Evolutionary conservation across 225 moss, liverwort and hornwort species (phyloP).

Genomic region (Bryoerythrophyllum caledonicum): DNA sequence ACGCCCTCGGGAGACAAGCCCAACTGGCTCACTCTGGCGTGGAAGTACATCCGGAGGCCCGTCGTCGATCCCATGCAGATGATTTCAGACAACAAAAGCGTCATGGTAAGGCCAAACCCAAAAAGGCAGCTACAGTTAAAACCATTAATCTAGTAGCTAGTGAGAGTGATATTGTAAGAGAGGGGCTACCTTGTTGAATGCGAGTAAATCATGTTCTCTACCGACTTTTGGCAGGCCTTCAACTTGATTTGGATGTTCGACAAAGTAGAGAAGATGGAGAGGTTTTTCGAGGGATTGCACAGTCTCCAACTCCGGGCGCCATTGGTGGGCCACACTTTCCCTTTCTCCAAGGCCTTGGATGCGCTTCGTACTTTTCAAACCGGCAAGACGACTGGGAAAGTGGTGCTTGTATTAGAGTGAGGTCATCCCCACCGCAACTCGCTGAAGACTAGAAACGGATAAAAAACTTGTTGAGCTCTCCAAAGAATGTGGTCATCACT

Average conservation of each 20-base stretch:
- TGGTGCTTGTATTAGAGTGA: slow-evolving; percentile 36
- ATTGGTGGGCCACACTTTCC: slow-evolving; percentile 46
- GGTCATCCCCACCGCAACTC: too few relatives aligned
- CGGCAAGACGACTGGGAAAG: slow-evolving; percentile 55
- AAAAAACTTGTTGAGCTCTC: too few relatives aligned
- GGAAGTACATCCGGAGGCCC: slow-evolving; percentile 52
- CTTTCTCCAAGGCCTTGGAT: slow-evolving; percentile 49
- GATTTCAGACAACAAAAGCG: slow-evolving; percentile 59
- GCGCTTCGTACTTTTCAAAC: slow-evolving; percentile 54
- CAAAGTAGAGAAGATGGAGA: slow-evolving; percentile 53
- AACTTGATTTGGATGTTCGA: slow-evolving; percentile 65
- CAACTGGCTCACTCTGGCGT: slow-evolving; percentile 51
- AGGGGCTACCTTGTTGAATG: too few relatives aligned
- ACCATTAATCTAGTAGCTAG: too few relatives aligned
- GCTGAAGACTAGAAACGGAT: too few relatives aligned
- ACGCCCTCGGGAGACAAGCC: slow-evolving; percentile 53
- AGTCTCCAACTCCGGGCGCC: slow-evolving; percentile 41
- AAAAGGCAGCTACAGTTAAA: too few relatives aligned
- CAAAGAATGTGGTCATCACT: too few relatives aligned
- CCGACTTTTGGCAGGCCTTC: slow-evolving; percentile 39
- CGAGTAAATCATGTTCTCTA: too few relatives aligned
- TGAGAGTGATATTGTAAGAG: too few relatives aligned
- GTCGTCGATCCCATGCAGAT: slow-evolving; percentile 57
- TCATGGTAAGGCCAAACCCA: slow-evolving; percentile 37
- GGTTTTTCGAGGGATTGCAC: slow-evolving; percentile 42